These are phyloP conservation scores for Penicillium sp. DNA, from an alignment of 2,329 filamentous ascomycete genomes.

Conservation along the genomic window DNA sequence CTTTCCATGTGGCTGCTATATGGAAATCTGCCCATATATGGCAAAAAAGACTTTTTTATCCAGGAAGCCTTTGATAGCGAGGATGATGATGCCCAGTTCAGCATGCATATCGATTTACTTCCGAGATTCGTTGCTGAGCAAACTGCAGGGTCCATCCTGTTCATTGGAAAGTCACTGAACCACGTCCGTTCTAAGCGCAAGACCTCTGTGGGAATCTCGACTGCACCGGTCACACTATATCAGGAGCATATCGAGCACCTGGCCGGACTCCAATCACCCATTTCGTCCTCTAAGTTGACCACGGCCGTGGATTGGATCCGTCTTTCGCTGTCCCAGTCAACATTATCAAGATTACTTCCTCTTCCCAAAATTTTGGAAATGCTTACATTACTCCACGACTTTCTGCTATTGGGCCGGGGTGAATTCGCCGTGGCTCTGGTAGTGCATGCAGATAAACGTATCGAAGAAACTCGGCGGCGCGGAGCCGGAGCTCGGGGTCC, in stretches of 20 bases:
- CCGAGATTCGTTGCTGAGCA: conserved; percentile 75
- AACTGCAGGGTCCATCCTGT: conserved; percentile 80
- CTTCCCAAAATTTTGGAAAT: conserved; percentile 73
- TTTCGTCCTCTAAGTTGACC: conserved; percentile 70
- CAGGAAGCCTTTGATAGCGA: conserved; percentile 45
- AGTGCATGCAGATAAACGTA: conserved; percentile 76
- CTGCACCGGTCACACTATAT: conserved; percentile 58
- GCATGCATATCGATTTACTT: conserved; percentile 59
- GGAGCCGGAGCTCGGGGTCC: conserved; percentile 59
- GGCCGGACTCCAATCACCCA: conserved; percentile 67
- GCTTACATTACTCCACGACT: conserved; percentile 75
- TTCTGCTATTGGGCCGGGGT: conserved; percentile 81
- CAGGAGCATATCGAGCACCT: conserved; percentile 56
- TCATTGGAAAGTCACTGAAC: conserved; percentile 85
- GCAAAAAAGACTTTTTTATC: conserved; percentile 85
- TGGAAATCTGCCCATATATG: conserved; percentile 75
- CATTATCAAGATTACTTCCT: conserved; percentile 78
- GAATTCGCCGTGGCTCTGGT: conserved; percentile 90
- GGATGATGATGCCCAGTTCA: conserved; percentile 54
- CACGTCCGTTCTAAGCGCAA: conserved; percentile 64
- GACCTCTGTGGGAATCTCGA: conserved; percentile 32
- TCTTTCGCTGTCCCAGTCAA: conserved; percentile 77
- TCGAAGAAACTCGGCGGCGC: conserved; percentile 68
- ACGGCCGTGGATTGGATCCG: conserved; percentile 74
- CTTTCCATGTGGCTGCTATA: conserved; percentile 89